Evolutionary conservation across 768 basidiomycete species (phyloP).

Genomic region (Coprinopsis cinerea): DNA sequence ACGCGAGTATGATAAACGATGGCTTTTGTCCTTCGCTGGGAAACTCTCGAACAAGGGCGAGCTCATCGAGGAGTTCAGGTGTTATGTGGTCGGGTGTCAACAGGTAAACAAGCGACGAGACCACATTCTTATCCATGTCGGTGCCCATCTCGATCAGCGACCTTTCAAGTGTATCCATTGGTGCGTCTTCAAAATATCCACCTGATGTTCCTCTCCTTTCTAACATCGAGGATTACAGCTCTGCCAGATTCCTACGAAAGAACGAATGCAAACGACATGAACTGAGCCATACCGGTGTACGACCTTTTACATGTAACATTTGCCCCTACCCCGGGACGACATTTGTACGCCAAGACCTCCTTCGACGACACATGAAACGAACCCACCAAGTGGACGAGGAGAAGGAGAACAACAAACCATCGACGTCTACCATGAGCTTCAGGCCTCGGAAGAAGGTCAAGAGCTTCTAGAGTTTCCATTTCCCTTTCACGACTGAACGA

Average conservation of each 20-base stretch:
- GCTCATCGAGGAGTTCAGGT: constrained; percentile 54
- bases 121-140: constrained; percentile 70
- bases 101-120: constrained; percentile 70
- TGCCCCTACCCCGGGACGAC: constrained; percentile 43
- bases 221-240: constrained; percentile 22
- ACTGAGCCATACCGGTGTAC: constrained; percentile 51
- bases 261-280: constrained; percentile 78
- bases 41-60: constrained; percentile 55
- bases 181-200: constrained; percentile 33
- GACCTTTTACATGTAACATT: constrained; percentile 54
- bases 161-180: constrained; percentile 61
- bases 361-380: constrained; percentile 59
- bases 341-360: constrained; percentile 64
- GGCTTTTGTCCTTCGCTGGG: constrained; percentile 65
- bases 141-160: constrained; percentile 64
- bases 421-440: constrained; percentile 4
- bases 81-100: constrained; percentile 59
- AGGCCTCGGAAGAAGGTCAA: constrained; percentile 6
- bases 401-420: constrained; percentile 30
- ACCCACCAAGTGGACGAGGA: constrained; percentile 36
- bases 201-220: neutral
- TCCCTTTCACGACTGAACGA: neutral
- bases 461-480: neutral
- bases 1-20: constrained; percentile 54
- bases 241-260: constrained; percentile 61